Base-by-base conservation (phyloP, 345 rosid species). In the thale cress (Arabidopsis thaliana) region DNA sequence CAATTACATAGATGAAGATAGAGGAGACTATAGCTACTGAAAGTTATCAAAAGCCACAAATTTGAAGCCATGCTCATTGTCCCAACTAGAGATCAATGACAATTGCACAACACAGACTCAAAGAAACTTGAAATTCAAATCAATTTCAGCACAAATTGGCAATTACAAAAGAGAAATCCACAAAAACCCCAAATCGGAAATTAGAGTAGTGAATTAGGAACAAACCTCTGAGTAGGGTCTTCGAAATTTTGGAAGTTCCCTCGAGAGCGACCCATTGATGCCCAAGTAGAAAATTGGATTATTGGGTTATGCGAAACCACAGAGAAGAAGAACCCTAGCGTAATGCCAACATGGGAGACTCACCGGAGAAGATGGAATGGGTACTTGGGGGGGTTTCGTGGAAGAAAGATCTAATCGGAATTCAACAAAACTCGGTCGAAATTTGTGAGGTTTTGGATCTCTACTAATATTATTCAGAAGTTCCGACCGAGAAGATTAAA, bases 231-330 rank as follows among this genome's bases (percentile, higher is more conserved):
- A 53, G 90, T 90, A 48, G 97, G 96, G 83, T 95, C 99, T 62
- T 95, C 99, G 73, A 88, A 94, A 71, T 93, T 83, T 78, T 85
- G 89, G 74, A 92, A 89, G 80, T 94, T 94, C 32, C 95, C 98
- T 7, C 98, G 96, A 78, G 96, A 92, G 56, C 99, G 99, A 73
- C 97, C 98, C 98, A 95, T 92, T 65, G 75, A 50, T 61, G 53
- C 28, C 34, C 65, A 58, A 71, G 38, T 37, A 6, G 12, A 16
- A 16, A 16, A 16, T 16, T 16, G 20, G 20, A 16, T 16, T 16
- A 16, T 16, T 16, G 33, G 12, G 32, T 56, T 32, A 0, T 2
- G 38, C 10, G 23, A 32, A 56, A 56, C n/a, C 5, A 32, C 20
- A 16, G 20, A 33, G 6, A 56, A 11, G 34, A 61, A 12, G 66